Percentiles rank a stretch among this genome's conserved stretches.
These are phyloP conservation scores for Dryadomyces quercus-mongolicae DNA, from an alignment of 2,329 filamentous ascomycete genomes.

Conservation along the genomic window DNA sequence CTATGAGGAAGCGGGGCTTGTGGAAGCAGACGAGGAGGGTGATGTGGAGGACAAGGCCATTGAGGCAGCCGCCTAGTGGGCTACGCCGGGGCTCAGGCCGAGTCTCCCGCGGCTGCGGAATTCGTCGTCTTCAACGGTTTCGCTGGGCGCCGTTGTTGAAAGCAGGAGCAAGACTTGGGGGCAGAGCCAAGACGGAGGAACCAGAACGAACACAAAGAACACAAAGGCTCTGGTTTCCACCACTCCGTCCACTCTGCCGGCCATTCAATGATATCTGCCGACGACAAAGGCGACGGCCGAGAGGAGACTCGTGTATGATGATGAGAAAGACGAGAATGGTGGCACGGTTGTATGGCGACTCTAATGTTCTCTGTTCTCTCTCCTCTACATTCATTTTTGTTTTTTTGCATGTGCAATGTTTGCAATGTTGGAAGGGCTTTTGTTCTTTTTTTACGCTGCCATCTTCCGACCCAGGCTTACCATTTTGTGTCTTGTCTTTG, in stretches of 20 bases:
- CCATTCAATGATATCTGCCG: conserved; percentile 4
- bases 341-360: not conserved
- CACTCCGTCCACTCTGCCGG: not conserved
- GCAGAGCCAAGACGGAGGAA: not conserved
- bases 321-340: conserved; percentile 1
- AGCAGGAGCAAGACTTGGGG: conserved; percentile 5
- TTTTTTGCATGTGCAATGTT: not conserved
- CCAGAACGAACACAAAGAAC: too few relatives aligned
- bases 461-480: too few relatives aligned
- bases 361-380: not conserved
- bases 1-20: conserved; percentile 33
- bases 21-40: conserved; percentile 36
- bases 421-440: not conserved
- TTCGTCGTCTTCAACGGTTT: conserved; percentile 15
- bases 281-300: conserved; percentile 1
- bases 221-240: not conserved
- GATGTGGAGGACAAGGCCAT: conserved; percentile 23
- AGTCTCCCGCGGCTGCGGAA: conserved; percentile 11
- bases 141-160: conserved; percentile 14
- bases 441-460: not conserved
- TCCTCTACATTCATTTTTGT: not conserved
- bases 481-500: too few relatives aligned
- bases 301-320: conserved; percentile 6
- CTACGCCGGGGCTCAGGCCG: conserved; percentile 11
- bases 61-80: conserved; percentile 24